A percentile compares a stretch with the other conserved stretches of the same genome.
These are phyloP conservation scores for Sphagnum fallax DNA, from an alignment of 228 moss, liverwort and hornwort genomes.

Conservation along the genomic window DNA sequence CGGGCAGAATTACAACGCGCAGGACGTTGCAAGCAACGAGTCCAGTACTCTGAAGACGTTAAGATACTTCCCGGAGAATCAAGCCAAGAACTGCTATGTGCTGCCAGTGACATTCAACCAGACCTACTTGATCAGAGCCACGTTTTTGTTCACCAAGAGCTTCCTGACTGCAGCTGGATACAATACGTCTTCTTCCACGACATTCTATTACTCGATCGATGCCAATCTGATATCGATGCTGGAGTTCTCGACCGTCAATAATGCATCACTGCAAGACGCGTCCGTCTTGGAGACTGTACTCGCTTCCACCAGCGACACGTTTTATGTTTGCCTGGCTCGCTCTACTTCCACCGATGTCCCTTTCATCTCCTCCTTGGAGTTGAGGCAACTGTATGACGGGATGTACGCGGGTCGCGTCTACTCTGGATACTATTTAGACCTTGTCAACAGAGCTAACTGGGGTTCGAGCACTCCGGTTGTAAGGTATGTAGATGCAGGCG, in stretches of 20 bases:
- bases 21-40: no score
- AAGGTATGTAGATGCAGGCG: no score
- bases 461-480: no score
- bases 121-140: conserved; percentile 29
- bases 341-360: conserved; percentile 8
- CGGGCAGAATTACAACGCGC: conserved; percentile 4
- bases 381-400: conserved; percentile 8
- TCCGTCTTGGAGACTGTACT: conserved; percentile 15
- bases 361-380: conserved; percentile 28
- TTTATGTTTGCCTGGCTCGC: conserved; percentile 29
- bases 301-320: conserved; percentile 9
- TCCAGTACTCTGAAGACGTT: conserved; percentile 1
- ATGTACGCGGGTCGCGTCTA: no score
- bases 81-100: conserved; percentile 27
- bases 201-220: conserved; percentile 28
- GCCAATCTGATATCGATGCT: conserved; percentile 9
- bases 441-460: no score
- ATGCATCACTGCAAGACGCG: neutral
- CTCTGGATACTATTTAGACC: no score
- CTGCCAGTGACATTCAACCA: conserved; percentile 14
- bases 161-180: conserved; percentile 5
- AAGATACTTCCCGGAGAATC: conserved; percentile 21
- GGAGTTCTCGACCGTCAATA: conserved; percentile 1
- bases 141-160: conserved; percentile 9
- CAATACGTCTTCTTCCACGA: neutral